These are phyloP conservation scores for Colletotrichum eremochloae DNA, from an alignment of 2,329 filamentous ascomycete genomes.

Conservation along the genomic window DNA sequence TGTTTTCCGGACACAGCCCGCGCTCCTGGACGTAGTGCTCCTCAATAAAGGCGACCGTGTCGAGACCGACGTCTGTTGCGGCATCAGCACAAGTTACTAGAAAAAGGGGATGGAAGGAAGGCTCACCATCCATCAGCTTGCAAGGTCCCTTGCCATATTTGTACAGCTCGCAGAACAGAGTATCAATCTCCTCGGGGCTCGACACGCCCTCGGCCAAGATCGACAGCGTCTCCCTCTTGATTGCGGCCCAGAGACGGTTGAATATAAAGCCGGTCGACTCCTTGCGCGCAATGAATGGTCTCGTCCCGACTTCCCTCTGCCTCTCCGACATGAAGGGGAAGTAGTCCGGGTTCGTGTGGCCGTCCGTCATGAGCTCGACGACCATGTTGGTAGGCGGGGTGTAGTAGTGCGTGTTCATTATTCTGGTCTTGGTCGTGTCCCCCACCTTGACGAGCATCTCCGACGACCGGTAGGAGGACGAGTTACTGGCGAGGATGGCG, in stretches of 20 bases:
- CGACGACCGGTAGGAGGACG: constrained; percentile 64
- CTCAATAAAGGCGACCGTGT: constrained; percentile 67
- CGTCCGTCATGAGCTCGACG: constrained; percentile 68
- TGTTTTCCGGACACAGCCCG: constrained; percentile 54
- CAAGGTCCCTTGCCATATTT: constrained; percentile 32
- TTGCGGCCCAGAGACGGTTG: constrained; percentile 69
- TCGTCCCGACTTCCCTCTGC: constrained; percentile 55
- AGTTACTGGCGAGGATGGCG: constrained; percentile 64
- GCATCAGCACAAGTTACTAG: background rate
- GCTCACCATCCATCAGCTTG: constrained; percentile 49
- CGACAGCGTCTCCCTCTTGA: constrained; percentile 64
- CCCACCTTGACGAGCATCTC: constrained; percentile 61
- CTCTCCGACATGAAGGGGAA: constrained; percentile 60
- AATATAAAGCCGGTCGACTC: constrained; percentile 68
- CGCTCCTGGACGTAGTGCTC: constrained; percentile 65
- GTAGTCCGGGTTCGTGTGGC: constrained; percentile 56
- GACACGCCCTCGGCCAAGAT: constrained; percentile 65
- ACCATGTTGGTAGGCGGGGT: constrained; percentile 62
- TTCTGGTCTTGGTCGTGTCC: constrained; percentile 51
- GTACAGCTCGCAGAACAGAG: constrained; percentile 55
- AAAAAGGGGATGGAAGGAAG: background rate
- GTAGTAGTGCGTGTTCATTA: constrained; percentile 66
- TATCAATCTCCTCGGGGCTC: constrained; percentile 63
- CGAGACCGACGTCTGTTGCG: constrained; percentile 61
- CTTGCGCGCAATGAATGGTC: constrained; percentile 57